Evolutionary conservation across 139 green algal species (phyloP).

Genomic region (Micractinium conductrix): DNA sequence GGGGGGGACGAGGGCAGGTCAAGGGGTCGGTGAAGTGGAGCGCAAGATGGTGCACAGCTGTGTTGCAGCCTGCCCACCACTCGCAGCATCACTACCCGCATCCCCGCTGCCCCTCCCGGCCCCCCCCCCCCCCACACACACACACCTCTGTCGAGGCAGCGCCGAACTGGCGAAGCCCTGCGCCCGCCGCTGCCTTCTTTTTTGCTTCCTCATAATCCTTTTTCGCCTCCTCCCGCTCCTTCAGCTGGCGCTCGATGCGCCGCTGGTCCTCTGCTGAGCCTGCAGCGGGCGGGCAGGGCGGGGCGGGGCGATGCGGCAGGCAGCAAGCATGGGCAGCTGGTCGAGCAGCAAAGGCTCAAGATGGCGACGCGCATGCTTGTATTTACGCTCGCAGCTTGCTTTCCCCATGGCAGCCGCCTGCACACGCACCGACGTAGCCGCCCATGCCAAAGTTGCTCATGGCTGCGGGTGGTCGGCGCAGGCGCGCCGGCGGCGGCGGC

Average conservation of each 20-base stretch:
- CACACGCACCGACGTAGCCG: conserved; percentile 3
- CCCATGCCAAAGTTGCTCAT: conserved; percentile 11
- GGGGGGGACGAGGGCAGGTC: not conserved
- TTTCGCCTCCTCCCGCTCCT: conserved; percentile 76
- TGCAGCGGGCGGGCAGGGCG: not conserved
- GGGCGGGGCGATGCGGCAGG: too few relatives aligned
- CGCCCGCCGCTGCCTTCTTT: conserved; percentile 56
- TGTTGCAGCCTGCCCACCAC: too few relatives aligned
- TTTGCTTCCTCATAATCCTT: conserved; percentile 75
- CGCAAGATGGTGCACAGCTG: not conserved
- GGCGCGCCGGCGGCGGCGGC: too few relatives aligned
- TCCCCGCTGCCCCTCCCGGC: too few relatives aligned
- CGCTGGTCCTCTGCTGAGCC: conserved; percentile 60
- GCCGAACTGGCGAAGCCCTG: conserved; percentile 79
- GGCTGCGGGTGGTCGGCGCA: too few relatives aligned
- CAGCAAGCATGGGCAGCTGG: not conserved
- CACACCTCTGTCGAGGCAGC: conserved; percentile 68
- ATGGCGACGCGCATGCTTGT: too few relatives aligned
- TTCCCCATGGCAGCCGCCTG: too few relatives aligned
- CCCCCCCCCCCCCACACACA: not conserved
- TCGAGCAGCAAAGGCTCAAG: too few relatives aligned
- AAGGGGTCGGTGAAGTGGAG: not conserved
- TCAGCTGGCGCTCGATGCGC: conserved; percentile 74
- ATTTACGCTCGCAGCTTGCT: too few relatives aligned
- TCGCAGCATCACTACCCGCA: too few relatives aligned